Percentiles rank a stretch among this genome's conserved stretches.
phyloP scores from a whole-genome alignment of 495 filamentous ascomycete genomes.

The Chaetomium tenue region DNA sequence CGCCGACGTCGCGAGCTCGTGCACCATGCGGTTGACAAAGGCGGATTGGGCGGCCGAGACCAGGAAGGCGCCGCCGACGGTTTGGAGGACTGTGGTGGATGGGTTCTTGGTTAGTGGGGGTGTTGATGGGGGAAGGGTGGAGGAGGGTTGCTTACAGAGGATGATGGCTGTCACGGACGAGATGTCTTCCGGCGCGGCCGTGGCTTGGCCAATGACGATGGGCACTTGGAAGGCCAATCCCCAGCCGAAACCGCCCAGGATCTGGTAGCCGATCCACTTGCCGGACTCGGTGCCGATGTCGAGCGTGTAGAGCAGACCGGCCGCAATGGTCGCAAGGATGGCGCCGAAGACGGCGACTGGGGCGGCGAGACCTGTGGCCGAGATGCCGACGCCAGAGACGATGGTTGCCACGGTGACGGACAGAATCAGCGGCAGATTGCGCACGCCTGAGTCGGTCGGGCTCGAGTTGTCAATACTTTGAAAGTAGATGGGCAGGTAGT shows the following conservation, averaged over 20 bases:
- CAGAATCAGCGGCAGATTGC: conserved; percentile 54
- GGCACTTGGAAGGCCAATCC: conserved; percentile 53
- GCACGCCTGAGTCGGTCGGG: conserved; percentile 51
- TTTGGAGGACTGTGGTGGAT: conserved; percentile 54
- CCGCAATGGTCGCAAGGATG: conserved; percentile 55
- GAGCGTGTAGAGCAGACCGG: conserved; percentile 53
- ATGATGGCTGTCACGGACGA: conserved; percentile 43
- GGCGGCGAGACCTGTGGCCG: conserved; percentile 49
- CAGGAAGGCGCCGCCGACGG: conserved; percentile 49
- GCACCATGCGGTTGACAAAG: conserved; percentile 48
- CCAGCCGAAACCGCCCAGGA: conserved; percentile 54
- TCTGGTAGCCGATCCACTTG: conserved; percentile 61
- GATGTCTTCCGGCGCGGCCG: conserved; percentile 40
- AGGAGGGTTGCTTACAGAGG: conserved; percentile 44
- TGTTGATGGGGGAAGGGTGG: not conserved
- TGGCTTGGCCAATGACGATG: conserved; percentile 56
- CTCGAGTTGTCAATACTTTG: conserved; percentile 50
- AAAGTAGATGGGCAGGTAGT: conserved; percentile 65
- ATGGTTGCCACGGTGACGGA: conserved; percentile 50
- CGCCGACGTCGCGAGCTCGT: conserved; percentile 36
- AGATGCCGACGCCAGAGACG: conserved; percentile 48
- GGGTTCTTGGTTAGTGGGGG: conserved; percentile 33
- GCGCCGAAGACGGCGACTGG: conserved; percentile 51
- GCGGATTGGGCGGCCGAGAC: conserved; percentile 48
- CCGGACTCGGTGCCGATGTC: conserved; percentile 41